Evolutionary conservation across 805 yeast genomes (phyloP), one percentile per base, ranked within the genome.

Genomic region (Torulaspora maleeae): DNA sequence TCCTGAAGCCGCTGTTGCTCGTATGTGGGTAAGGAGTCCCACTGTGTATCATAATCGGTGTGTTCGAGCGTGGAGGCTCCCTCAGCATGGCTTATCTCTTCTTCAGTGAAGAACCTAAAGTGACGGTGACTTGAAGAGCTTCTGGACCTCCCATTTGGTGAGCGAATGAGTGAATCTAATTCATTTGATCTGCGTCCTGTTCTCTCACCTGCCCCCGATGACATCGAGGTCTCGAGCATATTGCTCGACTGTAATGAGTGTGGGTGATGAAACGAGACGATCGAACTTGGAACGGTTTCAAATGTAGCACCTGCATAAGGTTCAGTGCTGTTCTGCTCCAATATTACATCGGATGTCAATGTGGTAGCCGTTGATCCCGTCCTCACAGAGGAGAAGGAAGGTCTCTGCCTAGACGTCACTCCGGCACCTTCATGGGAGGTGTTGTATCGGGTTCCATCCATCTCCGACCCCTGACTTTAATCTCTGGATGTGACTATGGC

Each of bases 71-170:
- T 83, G 1, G 96, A 86, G 1, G 91, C 75, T 38, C 96, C 96
- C 43, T 86, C 93, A 0, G 98, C 97, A 41, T 76, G 72, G 56
- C 84, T 90, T 37, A 91, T 82, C 53, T 88, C 93, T 45, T 85
- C 87, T 3, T 83, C 73, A 9, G 91, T 80, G 66, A 91, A 91
- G 62, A 90, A 91, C 49, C 80, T 77, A 69, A 93, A 91, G 44
- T 81, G 72, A 11, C 66, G 59, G n/a, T 56, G 55, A 13, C 60
- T 49, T 13, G 72, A 67, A 19, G 73, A 56, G 13, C 68, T 64
- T 38, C 70, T 52, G 4, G 74, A 63, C 27, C 56, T 47, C 16
- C 27, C 40, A 9, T 46, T 43, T 11, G 53, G 25, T 2, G 67
- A 11, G 71, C 69, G 30, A 61, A 61, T 24, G 67, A 70, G 15